These are phyloP conservation scores for Ilex paraguariensis DNA, from an alignment of 305 asterid species.

Conservation along the genomic window DNA sequence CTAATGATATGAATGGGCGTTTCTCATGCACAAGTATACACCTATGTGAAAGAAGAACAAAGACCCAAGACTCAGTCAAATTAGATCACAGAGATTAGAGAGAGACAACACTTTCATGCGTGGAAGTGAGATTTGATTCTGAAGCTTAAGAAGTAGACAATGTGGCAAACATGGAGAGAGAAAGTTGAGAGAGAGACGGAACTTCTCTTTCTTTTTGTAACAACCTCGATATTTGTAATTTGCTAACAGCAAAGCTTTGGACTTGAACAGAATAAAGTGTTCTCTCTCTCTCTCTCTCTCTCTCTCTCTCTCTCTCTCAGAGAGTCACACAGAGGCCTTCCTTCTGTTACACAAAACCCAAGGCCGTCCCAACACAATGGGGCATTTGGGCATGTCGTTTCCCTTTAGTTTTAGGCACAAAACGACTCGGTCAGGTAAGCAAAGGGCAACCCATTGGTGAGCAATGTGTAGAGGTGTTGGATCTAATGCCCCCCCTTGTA, in stretches of 20 bases:
- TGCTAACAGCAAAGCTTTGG: constrained; percentile 47
- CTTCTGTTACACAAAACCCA: constrained; percentile 29
- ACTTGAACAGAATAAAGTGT: constrained; percentile 78
- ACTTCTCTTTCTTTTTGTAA: constrained; percentile 30
- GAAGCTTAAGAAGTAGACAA: constrained; percentile 53
- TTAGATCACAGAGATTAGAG: constrained; percentile 31
- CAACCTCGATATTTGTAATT: constrained; percentile 43
- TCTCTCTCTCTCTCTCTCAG: constrained; percentile 15
- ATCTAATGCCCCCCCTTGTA: neutral
- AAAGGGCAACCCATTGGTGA: neutral
- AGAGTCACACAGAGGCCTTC: constrained; percentile 30
- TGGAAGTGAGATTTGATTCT: constrained; percentile 20
- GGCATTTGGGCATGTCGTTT: constrained; percentile 24
- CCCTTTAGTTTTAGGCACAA: neutral
- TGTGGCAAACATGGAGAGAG: constrained; percentile 27
- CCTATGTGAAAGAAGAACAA: neutral
- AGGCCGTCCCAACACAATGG: constrained; percentile 40
- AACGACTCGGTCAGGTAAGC: constrained; percentile 1
- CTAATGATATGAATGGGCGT: no score
- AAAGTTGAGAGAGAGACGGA: constrained; percentile 30
- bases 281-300: constrained; percentile 6
- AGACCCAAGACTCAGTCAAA: constrained; percentile 26
- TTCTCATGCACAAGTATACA: neutral
- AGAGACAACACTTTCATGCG: constrained; percentile 38
- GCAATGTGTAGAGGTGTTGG: neutral